These are phyloP conservation scores for Sabuloglossum arenarium DNA, from an alignment of 495 filamentous ascomycete species.

Conservation along the genomic window DNA sequence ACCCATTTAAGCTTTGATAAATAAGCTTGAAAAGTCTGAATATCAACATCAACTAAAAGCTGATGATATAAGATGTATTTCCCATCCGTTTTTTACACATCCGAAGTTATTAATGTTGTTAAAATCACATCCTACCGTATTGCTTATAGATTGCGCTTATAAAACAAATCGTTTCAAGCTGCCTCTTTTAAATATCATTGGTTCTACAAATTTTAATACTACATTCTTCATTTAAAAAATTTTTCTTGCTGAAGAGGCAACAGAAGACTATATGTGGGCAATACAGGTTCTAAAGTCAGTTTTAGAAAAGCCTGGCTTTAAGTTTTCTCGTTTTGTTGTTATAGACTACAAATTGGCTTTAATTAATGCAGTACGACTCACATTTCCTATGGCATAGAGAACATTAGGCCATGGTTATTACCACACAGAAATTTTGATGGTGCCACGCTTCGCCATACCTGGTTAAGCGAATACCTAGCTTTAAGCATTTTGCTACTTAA, in stretches of 20 bases:
- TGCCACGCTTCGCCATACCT: too few relatives aligned
- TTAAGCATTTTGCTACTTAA: too few relatives aligned
- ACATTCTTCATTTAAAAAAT: slow-evolving; percentile 1
- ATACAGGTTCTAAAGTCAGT: not conserved
- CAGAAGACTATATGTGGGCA: not conserved
- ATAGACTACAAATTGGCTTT: not conserved
- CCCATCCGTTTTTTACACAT: not conserved
- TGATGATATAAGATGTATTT: not conserved
- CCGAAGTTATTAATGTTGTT: not conserved
- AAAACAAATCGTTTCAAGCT: slow-evolving; percentile 11
- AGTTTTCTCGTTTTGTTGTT: not conserved
- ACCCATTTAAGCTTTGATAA: not conserved
- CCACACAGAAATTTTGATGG: too few relatives aligned
- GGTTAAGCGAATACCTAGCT: too few relatives aligned
- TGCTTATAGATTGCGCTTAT: slow-evolving; percentile 9
- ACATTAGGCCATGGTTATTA: too few relatives aligned
- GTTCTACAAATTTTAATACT: slow-evolving; percentile 4
- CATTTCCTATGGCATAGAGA: not conserved
- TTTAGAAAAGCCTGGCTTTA: not conserved
- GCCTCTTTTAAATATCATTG: slow-evolving; percentile 8
- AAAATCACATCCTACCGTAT: slow-evolving; percentile 2
- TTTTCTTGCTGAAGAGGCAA: slow-evolving; percentile 6
- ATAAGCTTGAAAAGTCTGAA: not conserved
- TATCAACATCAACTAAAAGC: not conserved
- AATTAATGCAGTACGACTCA: not conserved